Evolutionary conservation across 2,329 filamentous ascomycete species (phyloP), one percentile per base, ranked within the genome.

Genomic region (Ceratocystis variospora): DNA sequence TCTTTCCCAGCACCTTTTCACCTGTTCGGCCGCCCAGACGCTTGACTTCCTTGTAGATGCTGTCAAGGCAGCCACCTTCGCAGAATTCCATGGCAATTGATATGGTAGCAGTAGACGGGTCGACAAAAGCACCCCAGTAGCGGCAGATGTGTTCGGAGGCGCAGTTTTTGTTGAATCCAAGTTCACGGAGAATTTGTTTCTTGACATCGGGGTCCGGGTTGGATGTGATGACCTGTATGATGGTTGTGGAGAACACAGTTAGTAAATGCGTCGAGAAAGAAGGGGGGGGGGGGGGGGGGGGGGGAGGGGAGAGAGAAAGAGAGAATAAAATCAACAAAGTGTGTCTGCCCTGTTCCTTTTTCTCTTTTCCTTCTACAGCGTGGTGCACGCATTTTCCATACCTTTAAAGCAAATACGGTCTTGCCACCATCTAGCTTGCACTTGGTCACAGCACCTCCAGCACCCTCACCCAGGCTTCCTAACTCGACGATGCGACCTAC

Each of bases 21-120:
- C 94, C 94, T 0, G 93, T 97, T 62, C 94, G 85, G 10, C 94
- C 94, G 53, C 93, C 93, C 1, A 97, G 83, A 71, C 94, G 90
- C 79, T 96, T 96, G 45, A 99, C 92, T 77, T 99, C 94, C 70
- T 90, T 90, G 79, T 99, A 99, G 70, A 99, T 94, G 74, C 90
- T 94, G 78, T 99, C 92, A 22, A 99, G 82, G 61, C 90, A 96
- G 64, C 94, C 94, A 67, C 94, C 94, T 76, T 97, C 94, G 74
- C 94, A 99, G 72, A 96, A 97, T 75, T 99, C 94, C 94, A 99
- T 99, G 67, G 91, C 92, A 73, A 99, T 99, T 61, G 90, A 96
- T 71, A 99, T 97, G 61, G 93, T 97, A 63, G 92, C 90, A 8
- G 90, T 95, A n/a, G 90, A 88, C 67, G 94, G 89, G 74, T 99